A percentile compares a stretch with the other conserved stretches of the same genome.
Conservation (phyloP, 345 rosid species). For the Orychophragmus violaceus region DNA sequence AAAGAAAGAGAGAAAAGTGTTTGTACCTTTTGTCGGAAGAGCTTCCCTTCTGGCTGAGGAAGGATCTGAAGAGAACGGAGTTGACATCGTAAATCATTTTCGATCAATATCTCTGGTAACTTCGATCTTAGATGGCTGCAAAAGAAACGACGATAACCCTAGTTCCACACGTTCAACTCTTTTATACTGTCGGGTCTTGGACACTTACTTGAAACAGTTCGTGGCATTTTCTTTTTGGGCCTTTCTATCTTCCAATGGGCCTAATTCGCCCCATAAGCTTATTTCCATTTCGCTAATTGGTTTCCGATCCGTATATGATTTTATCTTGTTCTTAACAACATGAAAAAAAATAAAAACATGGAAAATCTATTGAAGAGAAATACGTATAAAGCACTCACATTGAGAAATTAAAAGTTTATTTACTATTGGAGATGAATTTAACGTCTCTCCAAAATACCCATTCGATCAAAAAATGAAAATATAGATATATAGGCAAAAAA, state of each 20-base stretch:
- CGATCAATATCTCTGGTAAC: neutral
- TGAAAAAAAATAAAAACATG: too few relatives aligned
- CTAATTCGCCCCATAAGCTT: neutral
- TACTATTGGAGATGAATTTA: too few relatives aligned
- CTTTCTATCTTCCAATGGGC: neutral
- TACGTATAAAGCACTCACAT: too few relatives aligned
- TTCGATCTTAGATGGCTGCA: slow-evolving; percentile 11
- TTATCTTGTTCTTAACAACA: too few relatives aligned
- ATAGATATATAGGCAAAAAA: too few relatives aligned
- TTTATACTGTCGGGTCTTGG: slow-evolving; percentile 4
- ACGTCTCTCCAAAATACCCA: too few relatives aligned
- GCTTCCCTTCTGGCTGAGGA: slow-evolving; percentile 95
- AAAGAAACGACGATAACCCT: slow-evolving; percentile 1
- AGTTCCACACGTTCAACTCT: neutral
- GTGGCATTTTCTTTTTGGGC: neutral
- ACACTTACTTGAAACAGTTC: neutral
- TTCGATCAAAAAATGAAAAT: too few relatives aligned
- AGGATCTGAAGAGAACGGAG: slow-evolving; percentile 81
- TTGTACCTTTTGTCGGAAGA: slow-evolving; percentile 78
- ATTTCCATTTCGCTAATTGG: too few relatives aligned
- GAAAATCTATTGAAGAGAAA: too few relatives aligned
- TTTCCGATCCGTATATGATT: too few relatives aligned
- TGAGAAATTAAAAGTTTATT: too few relatives aligned
- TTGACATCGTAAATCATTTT: slow-evolving; percentile 94
- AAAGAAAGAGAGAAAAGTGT: neutral